Conservation (phyloP, 2,329 filamentous ascomycete genomes). For the Neonectria neomacrospora region DNA sequence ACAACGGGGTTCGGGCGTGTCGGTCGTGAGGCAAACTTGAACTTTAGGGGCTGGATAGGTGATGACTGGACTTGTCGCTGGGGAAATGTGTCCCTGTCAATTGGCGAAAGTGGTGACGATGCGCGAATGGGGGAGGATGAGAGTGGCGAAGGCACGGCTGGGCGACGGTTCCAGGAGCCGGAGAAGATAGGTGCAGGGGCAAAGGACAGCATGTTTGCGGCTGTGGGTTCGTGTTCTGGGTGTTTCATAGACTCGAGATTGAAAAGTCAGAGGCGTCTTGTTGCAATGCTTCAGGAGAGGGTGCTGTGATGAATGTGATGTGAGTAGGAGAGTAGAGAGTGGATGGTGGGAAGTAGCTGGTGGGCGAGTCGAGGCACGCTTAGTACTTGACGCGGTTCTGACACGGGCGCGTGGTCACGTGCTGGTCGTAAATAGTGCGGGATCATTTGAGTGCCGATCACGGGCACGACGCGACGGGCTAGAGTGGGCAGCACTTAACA, state of each 20-base stretch:
- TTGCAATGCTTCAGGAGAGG: neutral
- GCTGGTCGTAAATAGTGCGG: slow-evolving; percentile 18
- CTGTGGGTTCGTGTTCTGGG: slow-evolving; percentile 44
- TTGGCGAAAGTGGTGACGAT: slow-evolving; percentile 59
- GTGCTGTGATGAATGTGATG: slow-evolving; percentile 18
- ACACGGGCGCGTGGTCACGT: slow-evolving; percentile 48
- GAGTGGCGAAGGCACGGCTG: slow-evolving; percentile 64
- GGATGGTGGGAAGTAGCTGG: slow-evolving; percentile 15
- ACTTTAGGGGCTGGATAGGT: slow-evolving; percentile 54
- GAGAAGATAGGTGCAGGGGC: slow-evolving; percentile 57
- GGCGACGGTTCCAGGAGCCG: slow-evolving; percentile 58
- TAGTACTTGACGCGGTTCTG: slow-evolving; percentile 42
- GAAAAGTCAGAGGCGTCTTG: neutral
- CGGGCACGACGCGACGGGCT: no score
- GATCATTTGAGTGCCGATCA: neutral
- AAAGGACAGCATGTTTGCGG: slow-evolving; percentile 55
- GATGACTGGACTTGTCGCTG: slow-evolving; percentile 59
- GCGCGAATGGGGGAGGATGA: slow-evolving; percentile 69
- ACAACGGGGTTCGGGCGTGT: slow-evolving; percentile 72
- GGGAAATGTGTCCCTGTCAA: slow-evolving; percentile 55
- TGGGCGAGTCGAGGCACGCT: slow-evolving; percentile 28
- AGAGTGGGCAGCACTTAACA: neutral
- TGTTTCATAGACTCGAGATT: slow-evolving; percentile 46
- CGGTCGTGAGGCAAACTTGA: slow-evolving; percentile 65
- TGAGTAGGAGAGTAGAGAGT: slow-evolving; percentile 13